Percentiles rank a stretch among this genome's conserved stretches.
These are phyloP conservation scores for Aspergillus mulundensis DNA, from an alignment of 495 filamentous ascomycete species.

Conservation along the genomic window DNA sequence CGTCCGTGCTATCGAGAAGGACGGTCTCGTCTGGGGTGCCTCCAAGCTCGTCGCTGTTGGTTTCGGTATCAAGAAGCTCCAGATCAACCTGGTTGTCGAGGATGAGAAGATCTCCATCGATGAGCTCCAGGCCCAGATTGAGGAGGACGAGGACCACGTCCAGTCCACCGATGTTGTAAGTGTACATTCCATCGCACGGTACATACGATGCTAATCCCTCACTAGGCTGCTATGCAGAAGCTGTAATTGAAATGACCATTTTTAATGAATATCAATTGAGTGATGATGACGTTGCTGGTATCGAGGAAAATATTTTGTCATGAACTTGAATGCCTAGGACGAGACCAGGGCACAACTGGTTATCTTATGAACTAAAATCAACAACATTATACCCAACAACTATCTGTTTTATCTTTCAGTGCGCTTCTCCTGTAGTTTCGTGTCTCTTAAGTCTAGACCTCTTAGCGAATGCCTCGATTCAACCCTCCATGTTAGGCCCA, in stretches of 20 bases:
- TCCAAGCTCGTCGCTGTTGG: constrained; percentile 85
- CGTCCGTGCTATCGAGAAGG: constrained; percentile 83
- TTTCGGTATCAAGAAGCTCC: constrained; percentile 99
- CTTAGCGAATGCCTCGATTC: too few relatives aligned
- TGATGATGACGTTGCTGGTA: constrained; percentile 43
- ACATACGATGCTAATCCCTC: constrained; percentile 16
- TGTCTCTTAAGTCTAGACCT: too few relatives aligned
- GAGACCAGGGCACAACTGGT: constrained; percentile 12
- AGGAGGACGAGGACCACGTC: constrained; percentile 90
- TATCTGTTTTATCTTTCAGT: not conserved
- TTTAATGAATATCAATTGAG: constrained; percentile 34
- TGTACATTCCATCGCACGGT: constrained; percentile 12
- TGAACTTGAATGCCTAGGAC: constrained; percentile 23
- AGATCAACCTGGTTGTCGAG: constrained; percentile 96
- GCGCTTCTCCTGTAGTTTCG: not conserved
- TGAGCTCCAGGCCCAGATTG: constrained; percentile 83
- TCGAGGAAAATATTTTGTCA: constrained; percentile 22
- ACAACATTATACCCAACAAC: constrained; percentile 17
- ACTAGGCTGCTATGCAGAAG: constrained; percentile 81
- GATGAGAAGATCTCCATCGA: constrained; percentile 91
- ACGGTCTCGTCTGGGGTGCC: constrained; percentile 94
- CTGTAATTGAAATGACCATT: constrained; percentile 56
- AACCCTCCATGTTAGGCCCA: too few relatives aligned
- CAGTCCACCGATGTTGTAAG: constrained; percentile 88
- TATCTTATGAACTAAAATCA: constrained; percentile 25